A percentile compares a stretch with the other conserved stretches of the same genome.
Evolutionary conservation across 2,329 filamentous ascomycete genomes (phyloP).

Genomic region (Fusarium tjaetaba): DNA sequence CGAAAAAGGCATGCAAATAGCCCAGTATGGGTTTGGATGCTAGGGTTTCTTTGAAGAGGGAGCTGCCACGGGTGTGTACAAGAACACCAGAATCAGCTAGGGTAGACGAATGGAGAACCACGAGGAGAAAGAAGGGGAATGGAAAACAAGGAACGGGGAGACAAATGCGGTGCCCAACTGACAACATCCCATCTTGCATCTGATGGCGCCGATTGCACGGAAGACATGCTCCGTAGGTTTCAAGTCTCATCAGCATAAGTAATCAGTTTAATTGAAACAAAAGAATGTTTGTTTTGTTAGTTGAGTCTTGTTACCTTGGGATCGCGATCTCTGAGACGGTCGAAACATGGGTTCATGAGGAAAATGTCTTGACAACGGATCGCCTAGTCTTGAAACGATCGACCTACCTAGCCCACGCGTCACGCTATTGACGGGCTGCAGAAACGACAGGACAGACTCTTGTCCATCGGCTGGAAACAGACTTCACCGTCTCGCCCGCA

Average conservation of each 20-base stretch:
- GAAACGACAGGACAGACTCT: neutral
- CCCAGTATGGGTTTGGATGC: constrained; percentile 17
- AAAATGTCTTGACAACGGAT: constrained; percentile 26
- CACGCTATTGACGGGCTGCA: constrained; percentile 27
- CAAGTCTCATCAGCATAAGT: neutral
- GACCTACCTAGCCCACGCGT: constrained; percentile 20
- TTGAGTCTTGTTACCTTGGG: constrained; percentile 1
- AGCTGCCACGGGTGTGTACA: neutral
- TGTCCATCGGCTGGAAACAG: constrained; percentile 11
- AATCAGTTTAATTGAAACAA: constrained; percentile 13
- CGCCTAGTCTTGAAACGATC: constrained; percentile 30
- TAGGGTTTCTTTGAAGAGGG: neutral
- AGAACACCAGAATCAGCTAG: constrained; percentile 1
- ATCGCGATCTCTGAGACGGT: constrained; percentile 28
- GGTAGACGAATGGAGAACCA: neutral
- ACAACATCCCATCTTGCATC: constrained; percentile 7
- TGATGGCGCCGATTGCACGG: constrained; percentile 19
- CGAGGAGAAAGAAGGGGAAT: neutral
- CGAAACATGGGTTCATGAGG: constrained; percentile 21
- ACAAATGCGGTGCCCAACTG: constrained; percentile 15
- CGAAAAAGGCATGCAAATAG: constrained; percentile 6
- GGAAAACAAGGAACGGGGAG: constrained; percentile 32
- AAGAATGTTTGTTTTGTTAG: constrained; percentile 5
- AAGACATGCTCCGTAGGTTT: constrained; percentile 25
- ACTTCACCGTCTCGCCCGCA: constrained; percentile 13